Base-by-base conservation (phyloP, 176 grass and related monocot species). In the Otatea glauca region DNA sequence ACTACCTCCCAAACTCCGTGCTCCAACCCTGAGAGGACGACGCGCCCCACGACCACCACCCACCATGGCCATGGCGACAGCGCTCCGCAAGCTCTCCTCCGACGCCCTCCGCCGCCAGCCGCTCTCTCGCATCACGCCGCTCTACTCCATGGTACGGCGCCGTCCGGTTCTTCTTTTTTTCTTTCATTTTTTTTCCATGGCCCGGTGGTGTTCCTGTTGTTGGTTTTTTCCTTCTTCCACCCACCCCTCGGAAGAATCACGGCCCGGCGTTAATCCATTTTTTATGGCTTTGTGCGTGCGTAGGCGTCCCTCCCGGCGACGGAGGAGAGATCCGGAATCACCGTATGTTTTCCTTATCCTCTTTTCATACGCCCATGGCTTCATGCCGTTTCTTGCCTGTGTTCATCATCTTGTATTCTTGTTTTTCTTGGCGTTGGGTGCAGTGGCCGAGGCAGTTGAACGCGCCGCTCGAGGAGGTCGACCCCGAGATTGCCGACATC, bases 401-500 rank as follows among this genome's bases (percentile, higher is more conserved):
- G 53, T 54, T 90, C 41, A 68, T 41, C 13, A 68, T 41, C 13
- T 51, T 50, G n/a, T 66, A 41, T 25, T 44, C 16, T 61, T 38
- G 9, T 35, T 23, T 42, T 32, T 74, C 32, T n/a, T 59, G 18
- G 51, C 21, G 67, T 83, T 32, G 29, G 16, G 32, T 58, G 83
- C 86, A 99, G 96, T 99, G 96, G 96, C 68, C 91, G 12, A 96
- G 96, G 88, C 96, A 94, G 85, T 45, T 99, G 70, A 99, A 96
- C 72, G 79, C 91, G 14, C 89, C 96, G 39, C 83, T 99, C 9
- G 93, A 95, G 51, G 91, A 90, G 79, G 91, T 96, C 13, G 96
- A 99, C 73, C 91, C 96, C 10, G 93, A 99, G 86, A 84, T 99
- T 37, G 70, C 75, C 32, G 88, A 99, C 65, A 99, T 99, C 76